Evolutionary conservation across 2,329 filamentous ascomycete species (phyloP).

Genomic region (Knufia fluminis): DNA sequence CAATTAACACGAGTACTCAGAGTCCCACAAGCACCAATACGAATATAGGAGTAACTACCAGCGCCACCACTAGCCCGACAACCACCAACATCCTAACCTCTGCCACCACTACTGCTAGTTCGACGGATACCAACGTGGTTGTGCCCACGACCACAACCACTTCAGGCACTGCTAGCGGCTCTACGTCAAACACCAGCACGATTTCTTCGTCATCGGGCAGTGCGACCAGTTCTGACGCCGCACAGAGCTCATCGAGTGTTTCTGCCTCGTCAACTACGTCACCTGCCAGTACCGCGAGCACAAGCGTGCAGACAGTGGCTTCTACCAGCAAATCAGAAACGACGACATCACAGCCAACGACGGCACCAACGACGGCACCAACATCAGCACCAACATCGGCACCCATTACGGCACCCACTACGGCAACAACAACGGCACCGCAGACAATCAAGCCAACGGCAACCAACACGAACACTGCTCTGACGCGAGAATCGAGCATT

Average conservation of each 20-base stretch:
- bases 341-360: slow-evolving; percentile 28
- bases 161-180: not conserved
- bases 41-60: slow-evolving; percentile 12
- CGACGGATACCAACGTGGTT: slow-evolving; percentile 6
- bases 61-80: slow-evolving; percentile 17
- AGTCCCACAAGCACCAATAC: slow-evolving; percentile 10
- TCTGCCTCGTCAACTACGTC: not conserved
- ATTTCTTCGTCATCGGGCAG: slow-evolving; percentile 4
- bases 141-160: not conserved
- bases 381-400: slow-evolving; percentile 40
- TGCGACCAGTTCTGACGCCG: slow-evolving; percentile 10
- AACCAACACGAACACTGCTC: slow-evolving; percentile 36
- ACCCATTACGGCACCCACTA: too few species aligned
- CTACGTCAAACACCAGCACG: not conserved
- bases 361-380: slow-evolving; percentile 38
- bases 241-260: not conserved
- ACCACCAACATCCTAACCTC: slow-evolving; percentile 14
- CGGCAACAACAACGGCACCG: slow-evolving; percentile 19
- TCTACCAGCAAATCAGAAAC: not conserved
- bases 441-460: slow-evolving; percentile 38
- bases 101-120: slow-evolving; percentile 9
- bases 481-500: slow-evolving; percentile 27
- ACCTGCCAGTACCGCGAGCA: not conserved
- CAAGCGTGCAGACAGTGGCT: not conserved
- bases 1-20: slow-evolving; percentile 7